Base-by-base conservation (phyloP, 1,284 basidiomycete genomes). In the Sporisorium exsertum region DNA sequence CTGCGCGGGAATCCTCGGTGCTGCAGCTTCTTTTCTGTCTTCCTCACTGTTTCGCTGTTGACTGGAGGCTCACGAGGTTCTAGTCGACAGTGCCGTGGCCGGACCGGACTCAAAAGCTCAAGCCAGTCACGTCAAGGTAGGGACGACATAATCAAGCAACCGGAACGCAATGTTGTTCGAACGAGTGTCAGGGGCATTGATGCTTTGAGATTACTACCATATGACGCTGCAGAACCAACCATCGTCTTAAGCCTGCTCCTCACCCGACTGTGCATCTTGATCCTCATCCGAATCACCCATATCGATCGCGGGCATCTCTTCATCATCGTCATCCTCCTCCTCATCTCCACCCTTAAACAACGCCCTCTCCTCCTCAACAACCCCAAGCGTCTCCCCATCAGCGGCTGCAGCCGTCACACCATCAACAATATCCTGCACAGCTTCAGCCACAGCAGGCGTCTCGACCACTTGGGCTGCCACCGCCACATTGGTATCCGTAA, bases 1-100 rank as follows among this genome's bases (percentile, higher is more conserved):
- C 89, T 87, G 91, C 89, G 88, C 88, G 90, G 90, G 90, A 91
- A 91, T n/a, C n/a, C n/a, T n/a, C n/a, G n/a, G n/a, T n/a, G n/a
- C n/a, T n/a, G n/a, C n/a, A n/a, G n/a, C n/a, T n/a, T n/a, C n/a
- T n/a, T n/a, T n/a, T n/a, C n/a, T n/a, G n/a, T n/a, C n/a, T n/a
- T n/a, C n/a, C n/a, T n/a, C n/a, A n/a, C n/a, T n/a, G n/a, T n/a
- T n/a, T n/a, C n/a, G n/a, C n/a, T n/a, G n/a, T n/a, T n/a, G n/a
- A n/a, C n/a, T n/a, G n/a, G n/a, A n/a, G n/a, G n/a, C n/a, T n/a
- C n/a, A n/a, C n/a, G n/a, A n/a, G n/a, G n/a, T n/a, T n/a, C n/a
- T n/a, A n/a, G n/a, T n/a, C n/a, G n/a, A n/a, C n/a, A n/a, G n/a
- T n/a, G n/a, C n/a, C n/a, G n/a, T n/a, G n/a, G n/a, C n/a, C n/a